Conservation (phyloP, 805 yeast species). For the Scheffersomyces ergatensis region DNA sequence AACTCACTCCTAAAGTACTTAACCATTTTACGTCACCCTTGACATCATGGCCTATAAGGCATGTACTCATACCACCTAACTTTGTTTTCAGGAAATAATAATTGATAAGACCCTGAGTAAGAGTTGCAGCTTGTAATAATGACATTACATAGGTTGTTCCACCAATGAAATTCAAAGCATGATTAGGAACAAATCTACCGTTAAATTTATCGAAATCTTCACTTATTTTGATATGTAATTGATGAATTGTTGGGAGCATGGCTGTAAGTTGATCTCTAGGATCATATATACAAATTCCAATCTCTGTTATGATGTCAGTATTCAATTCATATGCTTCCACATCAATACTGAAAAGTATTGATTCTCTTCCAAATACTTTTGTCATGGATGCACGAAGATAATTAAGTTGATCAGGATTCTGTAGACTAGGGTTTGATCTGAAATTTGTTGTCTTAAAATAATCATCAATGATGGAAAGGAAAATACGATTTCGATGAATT, state of each 20-base stretch:
- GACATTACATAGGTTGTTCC: slow-evolving; percentile 47
- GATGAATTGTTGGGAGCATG: slow-evolving; percentile 38
- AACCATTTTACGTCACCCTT: slow-evolving; percentile 60
- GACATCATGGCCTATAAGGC: slow-evolving; percentile 61
- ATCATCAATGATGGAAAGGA: neutral
- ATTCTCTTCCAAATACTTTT: slow-evolving; percentile 14
- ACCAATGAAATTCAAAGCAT: slow-evolving; percentile 47
- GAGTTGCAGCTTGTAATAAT: slow-evolving; percentile 28
- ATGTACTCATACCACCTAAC: slow-evolving; percentile 10
- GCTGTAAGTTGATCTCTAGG: slow-evolving; percentile 44
- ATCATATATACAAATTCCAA: slow-evolving; percentile 57
- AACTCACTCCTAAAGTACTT: slow-evolving; percentile 37
- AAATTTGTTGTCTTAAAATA: neutral
- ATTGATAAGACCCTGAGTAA: slow-evolving; percentile 43
- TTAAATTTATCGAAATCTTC: slow-evolving; percentile 45
- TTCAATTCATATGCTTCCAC: slow-evolving; percentile 56
- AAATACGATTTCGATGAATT: neutral
- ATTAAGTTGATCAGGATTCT: neutral
- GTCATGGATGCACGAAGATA: slow-evolving; percentile 10
- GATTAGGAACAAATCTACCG: slow-evolving; percentile 54
- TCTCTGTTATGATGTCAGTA: slow-evolving; percentile 46
- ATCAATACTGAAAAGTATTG: slow-evolving; percentile 48
- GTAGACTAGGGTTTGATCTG: slow-evolving; percentile 2
- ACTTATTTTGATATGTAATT: slow-evolving; percentile 41
- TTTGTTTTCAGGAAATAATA: slow-evolving; percentile 35